Conservation (phyloP, 2,329 filamentous ascomycete species). For the Diaporthe sp. region DNA sequence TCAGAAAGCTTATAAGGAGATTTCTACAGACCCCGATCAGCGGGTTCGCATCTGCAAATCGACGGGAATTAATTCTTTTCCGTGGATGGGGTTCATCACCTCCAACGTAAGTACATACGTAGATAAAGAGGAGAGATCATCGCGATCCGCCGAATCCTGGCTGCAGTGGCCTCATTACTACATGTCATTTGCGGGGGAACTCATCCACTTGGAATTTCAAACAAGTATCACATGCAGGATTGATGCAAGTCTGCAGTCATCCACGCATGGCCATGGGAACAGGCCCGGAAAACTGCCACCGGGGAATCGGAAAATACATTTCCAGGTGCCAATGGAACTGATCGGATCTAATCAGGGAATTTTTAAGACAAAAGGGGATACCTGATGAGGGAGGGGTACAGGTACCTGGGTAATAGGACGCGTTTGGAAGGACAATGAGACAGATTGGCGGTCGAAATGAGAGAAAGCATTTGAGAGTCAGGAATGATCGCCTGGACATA, state of each 20-base stretch:
- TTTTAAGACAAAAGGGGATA: not conserved
- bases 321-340: not conserved
- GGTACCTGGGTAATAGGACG: not conserved
- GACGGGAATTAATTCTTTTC: not conserved
- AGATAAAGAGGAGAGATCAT: not conserved
- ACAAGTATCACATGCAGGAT: not conserved
- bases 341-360: not conserved
- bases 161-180: not conserved
- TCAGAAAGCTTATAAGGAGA: not conserved
- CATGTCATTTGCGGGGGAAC: not conserved
- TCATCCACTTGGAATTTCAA: not conserved
- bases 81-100: not conserved
- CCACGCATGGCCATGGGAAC: not conserved
- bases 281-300: not conserved
- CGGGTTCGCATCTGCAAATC: not conserved
- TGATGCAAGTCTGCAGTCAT: not conserved
- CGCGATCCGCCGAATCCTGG: conserved; percentile 1
- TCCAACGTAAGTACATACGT: not conserved
- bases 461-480: not conserved
- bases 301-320: not conserved
- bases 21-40: not conserved
- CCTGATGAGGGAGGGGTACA: not conserved
- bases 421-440: not conserved
- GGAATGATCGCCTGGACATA: not conserved
- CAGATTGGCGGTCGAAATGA: not conserved